phyloP scores from a whole-genome alignment of 192 early-diverging fungal genomes.

The Backusella morwellensis region DNA sequence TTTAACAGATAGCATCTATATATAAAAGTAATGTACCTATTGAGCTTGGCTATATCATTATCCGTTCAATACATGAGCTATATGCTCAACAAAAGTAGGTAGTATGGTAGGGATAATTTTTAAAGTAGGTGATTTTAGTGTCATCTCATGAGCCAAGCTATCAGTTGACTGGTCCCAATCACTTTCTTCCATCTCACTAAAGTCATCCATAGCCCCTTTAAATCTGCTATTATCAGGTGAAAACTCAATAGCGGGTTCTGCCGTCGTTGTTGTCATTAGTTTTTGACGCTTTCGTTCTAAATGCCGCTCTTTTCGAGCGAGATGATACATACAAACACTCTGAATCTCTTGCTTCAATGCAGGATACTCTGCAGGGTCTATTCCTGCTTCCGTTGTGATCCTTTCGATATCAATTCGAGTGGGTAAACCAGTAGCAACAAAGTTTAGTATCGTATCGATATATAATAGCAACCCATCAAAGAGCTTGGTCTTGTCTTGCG shows the following conservation, averaged over 20 bases:
- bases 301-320: constrained; percentile 33
- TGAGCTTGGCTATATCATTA: not conserved
- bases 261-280: constrained; percentile 17
- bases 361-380: constrained; percentile 23
- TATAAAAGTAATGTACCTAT: not conserved
- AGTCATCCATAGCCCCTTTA: constrained; percentile 36
- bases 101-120: constrained; percentile 23
- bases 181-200: constrained; percentile 35
- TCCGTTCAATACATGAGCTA: constrained; percentile 3
- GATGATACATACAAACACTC: constrained; percentile 22
- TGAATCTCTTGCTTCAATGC: constrained; percentile 34
- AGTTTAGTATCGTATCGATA: constrained; percentile 40
- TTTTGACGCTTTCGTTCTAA: constrained; percentile 35
- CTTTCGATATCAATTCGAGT: constrained; percentile 28
- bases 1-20: too few relatives aligned
- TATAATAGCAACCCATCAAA: constrained; percentile 49
- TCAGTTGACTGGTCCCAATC: not conserved
- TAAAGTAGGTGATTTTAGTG: constrained; percentile 15
- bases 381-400: constrained; percentile 22
- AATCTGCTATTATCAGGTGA: not conserved
- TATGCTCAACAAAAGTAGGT: constrained; percentile 19
- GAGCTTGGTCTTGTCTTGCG: constrained; percentile 41
- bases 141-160: constrained; percentile 13
- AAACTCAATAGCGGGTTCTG: not conserved
- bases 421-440: constrained; percentile 40